Conservation (phyloP, 345 rosid species). For the Gossypium turneri region DNA sequence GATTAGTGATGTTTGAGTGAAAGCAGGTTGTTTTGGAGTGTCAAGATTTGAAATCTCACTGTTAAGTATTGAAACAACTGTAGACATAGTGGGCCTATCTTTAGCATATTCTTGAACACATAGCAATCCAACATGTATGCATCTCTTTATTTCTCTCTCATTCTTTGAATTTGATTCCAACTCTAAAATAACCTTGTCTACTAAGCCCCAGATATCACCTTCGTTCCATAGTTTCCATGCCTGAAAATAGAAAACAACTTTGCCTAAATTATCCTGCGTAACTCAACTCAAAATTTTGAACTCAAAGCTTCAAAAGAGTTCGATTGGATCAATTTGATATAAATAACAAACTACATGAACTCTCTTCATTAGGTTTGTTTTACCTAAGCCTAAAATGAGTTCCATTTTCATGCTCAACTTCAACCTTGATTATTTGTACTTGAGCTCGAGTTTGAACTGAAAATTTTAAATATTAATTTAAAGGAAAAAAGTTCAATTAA, state of each 20-base stretch:
- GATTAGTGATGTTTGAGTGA: neutral
- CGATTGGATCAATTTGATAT: too few relatives aligned
- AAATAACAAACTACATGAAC: too few relatives aligned
- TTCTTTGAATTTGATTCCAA: neutral
- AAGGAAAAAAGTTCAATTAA: too few relatives aligned
- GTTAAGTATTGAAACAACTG: neutral
- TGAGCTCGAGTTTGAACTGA: neutral
- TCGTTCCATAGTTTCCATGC: conserved; percentile 27
- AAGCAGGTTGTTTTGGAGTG: conserved; percentile 19
- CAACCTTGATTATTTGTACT: neutral
- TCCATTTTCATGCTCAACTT: too few relatives aligned
- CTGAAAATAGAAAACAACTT: conserved; percentile 7
- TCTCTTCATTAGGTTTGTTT: too few relatives aligned
- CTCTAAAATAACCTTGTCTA: neutral
- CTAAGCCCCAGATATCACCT: neutral
- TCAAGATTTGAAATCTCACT: conserved; percentile 24
- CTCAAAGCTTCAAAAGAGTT: neutral
- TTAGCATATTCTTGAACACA: conserved; percentile 26
- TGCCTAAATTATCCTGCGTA: too few relatives aligned
- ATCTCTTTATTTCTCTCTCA: neutral
- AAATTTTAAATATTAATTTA: too few relatives aligned
- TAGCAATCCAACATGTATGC: conserved; percentile 23
- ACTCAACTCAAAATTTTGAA: too few relatives aligned
- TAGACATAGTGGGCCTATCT: conserved; percentile 20
- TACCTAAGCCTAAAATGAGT: too few relatives aligned